Conservation (phyloP, 805 yeast species). For the Schwanniomyces vanrijiae region DNA sequence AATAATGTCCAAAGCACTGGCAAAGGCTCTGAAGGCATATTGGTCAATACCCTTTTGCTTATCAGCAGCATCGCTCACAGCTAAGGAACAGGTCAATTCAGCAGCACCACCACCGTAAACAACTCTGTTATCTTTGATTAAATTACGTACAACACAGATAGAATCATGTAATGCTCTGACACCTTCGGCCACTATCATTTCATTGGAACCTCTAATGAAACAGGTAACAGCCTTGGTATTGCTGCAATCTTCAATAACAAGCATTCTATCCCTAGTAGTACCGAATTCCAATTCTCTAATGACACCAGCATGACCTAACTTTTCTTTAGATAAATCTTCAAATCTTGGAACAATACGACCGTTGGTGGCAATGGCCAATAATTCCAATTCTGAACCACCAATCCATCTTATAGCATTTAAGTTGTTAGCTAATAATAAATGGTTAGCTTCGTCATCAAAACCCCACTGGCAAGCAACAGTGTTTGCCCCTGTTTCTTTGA, state of each 20-base stretch:
- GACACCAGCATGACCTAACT: constrained; percentile 84
- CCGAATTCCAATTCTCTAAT: constrained; percentile 92
- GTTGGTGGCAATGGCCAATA: constrained; percentile 94
- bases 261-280: constrained; percentile 94
- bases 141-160: constrained; percentile 93
- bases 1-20: constrained; percentile 84
- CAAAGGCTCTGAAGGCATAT: constrained; percentile 95
- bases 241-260: constrained; percentile 87
- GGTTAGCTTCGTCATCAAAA: constrained; percentile 97
- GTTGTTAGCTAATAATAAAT: constrained; percentile 79
- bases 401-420: constrained; percentile 99
- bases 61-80: constrained; percentile 89
- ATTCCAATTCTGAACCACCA: constrained; percentile 94
- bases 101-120: constrained; percentile 99
- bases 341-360: constrained; percentile 97
- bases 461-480: constrained; percentile 99
- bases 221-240: constrained; percentile 89
- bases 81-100: constrained; percentile 89
- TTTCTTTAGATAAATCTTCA: constrained; percentile 80
- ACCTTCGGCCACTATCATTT: constrained; percentile 97
- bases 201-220: constrained; percentile 92
- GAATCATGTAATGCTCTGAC: constrained; percentile 96
- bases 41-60: constrained; percentile 93
- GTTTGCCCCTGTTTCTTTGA: constrained; percentile 90
- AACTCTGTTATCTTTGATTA: constrained; percentile 85